Conservation (phyloP, 768 basidiomycete genomes). For the Suillus clintonianus region DNA sequence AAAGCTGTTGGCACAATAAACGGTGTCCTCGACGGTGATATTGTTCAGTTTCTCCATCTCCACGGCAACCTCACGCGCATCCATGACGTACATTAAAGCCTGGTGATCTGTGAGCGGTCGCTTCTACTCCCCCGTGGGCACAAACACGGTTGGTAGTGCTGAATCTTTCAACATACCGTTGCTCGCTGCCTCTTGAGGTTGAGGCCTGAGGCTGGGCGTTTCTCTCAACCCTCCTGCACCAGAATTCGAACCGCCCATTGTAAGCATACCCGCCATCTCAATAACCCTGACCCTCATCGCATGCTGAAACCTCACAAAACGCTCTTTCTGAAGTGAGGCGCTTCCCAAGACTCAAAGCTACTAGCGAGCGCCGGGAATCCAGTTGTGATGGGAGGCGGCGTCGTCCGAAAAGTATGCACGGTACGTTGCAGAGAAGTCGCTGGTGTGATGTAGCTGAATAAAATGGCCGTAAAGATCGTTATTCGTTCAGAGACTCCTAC, state of each 20-base stretch:
- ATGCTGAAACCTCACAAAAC: neutral
- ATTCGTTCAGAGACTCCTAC: too few relatives aligned
- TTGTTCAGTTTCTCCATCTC: constrained; percentile 55
- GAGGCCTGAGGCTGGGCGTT: neutral
- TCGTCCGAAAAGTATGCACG: too few relatives aligned
- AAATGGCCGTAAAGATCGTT: too few relatives aligned
- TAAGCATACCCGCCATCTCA: neutral
- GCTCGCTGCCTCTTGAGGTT: neutral
- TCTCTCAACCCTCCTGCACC: neutral
- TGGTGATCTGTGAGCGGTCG: constrained; percentile 21
- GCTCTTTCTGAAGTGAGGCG: constrained; percentile 16
- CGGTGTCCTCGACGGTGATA: too few relatives aligned
- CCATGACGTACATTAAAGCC: constrained; percentile 27
- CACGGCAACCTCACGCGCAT: constrained; percentile 27
- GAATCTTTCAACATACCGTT: neutral
- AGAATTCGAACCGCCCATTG: neutral
- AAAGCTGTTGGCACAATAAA: too few relatives aligned
- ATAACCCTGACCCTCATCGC: constrained; percentile 15
- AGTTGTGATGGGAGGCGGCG: too few relatives aligned
- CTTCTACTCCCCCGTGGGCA: constrained; percentile 20
- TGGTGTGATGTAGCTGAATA: too few relatives aligned
- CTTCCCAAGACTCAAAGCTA: too few relatives aligned
- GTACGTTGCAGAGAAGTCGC: too few relatives aligned
- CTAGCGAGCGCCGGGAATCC: too few relatives aligned
- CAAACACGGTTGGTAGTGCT: neutral